Evolutionary conservation across 805 yeast genomes (phyloP).

Genomic region (Ogataea paradorogensis): DNA sequence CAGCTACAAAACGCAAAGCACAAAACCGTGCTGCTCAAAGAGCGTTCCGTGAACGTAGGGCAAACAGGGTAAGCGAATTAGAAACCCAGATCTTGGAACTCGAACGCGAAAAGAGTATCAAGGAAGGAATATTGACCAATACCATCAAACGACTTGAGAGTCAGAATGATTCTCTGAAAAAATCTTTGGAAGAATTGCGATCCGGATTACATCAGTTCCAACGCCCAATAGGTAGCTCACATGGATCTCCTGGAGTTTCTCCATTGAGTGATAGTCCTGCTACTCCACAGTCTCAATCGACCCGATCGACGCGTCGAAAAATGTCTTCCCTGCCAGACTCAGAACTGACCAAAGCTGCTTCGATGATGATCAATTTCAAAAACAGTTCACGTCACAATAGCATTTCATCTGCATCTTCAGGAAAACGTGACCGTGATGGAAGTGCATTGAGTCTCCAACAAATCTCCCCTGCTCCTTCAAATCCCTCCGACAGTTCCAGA

Average conservation of each 20-base stretch:
- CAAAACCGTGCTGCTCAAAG: constrained; percentile 94
- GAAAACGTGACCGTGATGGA: constrained; percentile 7
- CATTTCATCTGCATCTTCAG: constrained; percentile 21
- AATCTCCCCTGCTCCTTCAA: constrained; percentile 52
- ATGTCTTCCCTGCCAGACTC: constrained; percentile 15
- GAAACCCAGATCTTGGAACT: constrained; percentile 66
- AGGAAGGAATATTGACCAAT: constrained; percentile 53
- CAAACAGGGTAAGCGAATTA: constrained; percentile 74
- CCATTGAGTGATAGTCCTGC: constrained; percentile 19
- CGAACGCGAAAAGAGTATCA: constrained; percentile 62
- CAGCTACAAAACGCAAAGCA: constrained; percentile 82
- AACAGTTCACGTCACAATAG: constrained; percentile 27
- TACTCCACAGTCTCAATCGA: constrained; percentile 17
- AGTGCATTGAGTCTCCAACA: constrained; percentile 17
- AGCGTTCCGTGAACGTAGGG: constrained; percentile 84
- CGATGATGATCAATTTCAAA: constrained; percentile 30
- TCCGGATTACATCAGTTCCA: constrained; percentile 16
- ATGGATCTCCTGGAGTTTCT: constrained; percentile 13
- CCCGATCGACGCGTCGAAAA: constrained; percentile 4
- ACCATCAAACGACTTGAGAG: constrained; percentile 47
- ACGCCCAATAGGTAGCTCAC: constrained; percentile 12
- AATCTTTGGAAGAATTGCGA: constrained; percentile 42
- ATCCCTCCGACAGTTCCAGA: constrained; percentile 39
- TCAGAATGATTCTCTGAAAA: constrained; percentile 44
- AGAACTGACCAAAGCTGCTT: constrained; percentile 28